phyloP scores from a whole-genome alignment of 2,329 filamentous ascomycete genomes.

The Geosmithia putterillii region DNA sequence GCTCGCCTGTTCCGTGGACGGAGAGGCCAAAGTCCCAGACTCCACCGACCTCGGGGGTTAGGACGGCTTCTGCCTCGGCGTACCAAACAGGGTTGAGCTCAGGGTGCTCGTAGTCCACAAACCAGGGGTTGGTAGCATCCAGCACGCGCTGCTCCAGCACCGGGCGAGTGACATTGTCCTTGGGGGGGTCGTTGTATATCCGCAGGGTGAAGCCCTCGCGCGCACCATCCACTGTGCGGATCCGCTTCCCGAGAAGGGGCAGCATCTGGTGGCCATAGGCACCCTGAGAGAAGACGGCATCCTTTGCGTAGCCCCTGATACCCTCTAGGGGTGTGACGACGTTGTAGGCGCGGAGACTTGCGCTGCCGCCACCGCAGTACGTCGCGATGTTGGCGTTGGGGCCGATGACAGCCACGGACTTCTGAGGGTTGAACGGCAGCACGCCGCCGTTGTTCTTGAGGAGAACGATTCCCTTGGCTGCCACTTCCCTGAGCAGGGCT shows the following conservation, averaged over 20 bases:
- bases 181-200: constrained; percentile 33
- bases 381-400: constrained; percentile 44
- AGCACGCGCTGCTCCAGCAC: constrained; percentile 37
- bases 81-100: constrained; percentile 45
- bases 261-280: constrained; percentile 48
- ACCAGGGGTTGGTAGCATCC: constrained; percentile 33
- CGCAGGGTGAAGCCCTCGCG: constrained; percentile 48
- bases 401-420: constrained; percentile 45
- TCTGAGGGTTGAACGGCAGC: constrained; percentile 51
- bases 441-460: constrained; percentile 57
- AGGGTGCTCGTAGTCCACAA: constrained; percentile 39
- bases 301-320: constrained; percentile 35
- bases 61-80: constrained; percentile 46
- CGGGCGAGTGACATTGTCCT: constrained; percentile 21
- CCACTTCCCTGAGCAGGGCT: constrained; percentile 50
- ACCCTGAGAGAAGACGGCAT: constrained; percentile 44
- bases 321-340: constrained; percentile 63
- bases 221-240: constrained; percentile 5
- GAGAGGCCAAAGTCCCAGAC: constrained; percentile 54
- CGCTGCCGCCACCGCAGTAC: constrained; percentile 55
- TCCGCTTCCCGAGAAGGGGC: constrained; percentile 10
- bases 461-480: constrained; percentile 58
- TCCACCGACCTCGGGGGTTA: constrained; percentile 47
- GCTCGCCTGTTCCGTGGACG: constrained; percentile 52
- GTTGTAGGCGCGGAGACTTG: constrained; percentile 47